Evolutionary conservation across 306 rosid species (phyloP).

Genomic region (Phaseolus lunatus): DNA sequence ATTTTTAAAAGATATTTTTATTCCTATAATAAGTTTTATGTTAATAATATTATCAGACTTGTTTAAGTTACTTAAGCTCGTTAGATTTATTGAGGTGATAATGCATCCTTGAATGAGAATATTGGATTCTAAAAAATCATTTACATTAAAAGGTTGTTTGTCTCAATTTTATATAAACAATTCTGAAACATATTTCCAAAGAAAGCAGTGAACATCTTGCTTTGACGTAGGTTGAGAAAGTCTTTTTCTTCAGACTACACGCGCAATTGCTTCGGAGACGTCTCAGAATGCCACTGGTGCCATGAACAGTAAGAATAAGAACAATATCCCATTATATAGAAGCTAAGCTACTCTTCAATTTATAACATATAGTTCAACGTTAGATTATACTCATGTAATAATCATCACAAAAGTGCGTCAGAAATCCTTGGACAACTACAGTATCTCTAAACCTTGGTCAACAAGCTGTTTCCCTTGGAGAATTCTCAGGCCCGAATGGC

Average conservation of each 20-base stretch:
- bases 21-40: not conserved
- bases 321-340: not conserved
- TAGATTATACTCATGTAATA: not conserved
- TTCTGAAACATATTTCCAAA: not conserved
- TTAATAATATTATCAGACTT: not conserved
- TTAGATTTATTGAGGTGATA: not conserved
- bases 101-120: not conserved
- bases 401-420: constrained; percentile 15
- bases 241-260: not conserved
- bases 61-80: too few relatives aligned
- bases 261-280: not conserved
- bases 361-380: not conserved
- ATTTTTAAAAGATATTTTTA: not conserved
- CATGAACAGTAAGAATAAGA: not conserved
- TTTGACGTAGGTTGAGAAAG: not conserved
- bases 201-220: not conserved
- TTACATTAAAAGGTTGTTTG: not conserved
- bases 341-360: constrained; percentile 4
- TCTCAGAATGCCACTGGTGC: not conserved
- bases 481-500: constrained; percentile 89
- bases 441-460: constrained; percentile 80
- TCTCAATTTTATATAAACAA: not conserved
- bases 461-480: constrained; percentile 96
- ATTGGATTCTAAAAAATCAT: not conserved
- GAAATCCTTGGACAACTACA: constrained; percentile 34